Conservation (phyloP, 164 flowering plant genomes). For the Vitis rupestris region DNA sequence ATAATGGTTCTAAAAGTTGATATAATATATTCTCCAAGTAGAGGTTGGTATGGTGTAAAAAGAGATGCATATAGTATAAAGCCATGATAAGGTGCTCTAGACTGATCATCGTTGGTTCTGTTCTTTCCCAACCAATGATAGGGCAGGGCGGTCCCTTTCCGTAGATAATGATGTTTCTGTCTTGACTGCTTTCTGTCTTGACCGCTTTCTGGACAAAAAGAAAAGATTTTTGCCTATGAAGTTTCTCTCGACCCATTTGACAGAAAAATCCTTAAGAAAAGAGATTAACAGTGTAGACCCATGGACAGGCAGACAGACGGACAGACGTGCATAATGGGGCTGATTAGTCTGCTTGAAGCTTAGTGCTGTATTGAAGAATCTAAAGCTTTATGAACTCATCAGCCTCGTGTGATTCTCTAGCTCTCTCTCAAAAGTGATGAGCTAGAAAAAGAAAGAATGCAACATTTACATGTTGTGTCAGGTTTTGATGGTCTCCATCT, state of each 20-base stretch:
- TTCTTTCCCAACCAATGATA: constrained; percentile 23
- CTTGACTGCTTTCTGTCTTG: constrained; percentile 23
- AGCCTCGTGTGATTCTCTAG: constrained; percentile 4
- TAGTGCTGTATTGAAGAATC: not conserved
- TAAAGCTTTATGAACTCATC: constrained; percentile 9
- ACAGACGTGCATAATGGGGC: too few species aligned
- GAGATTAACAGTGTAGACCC: too few species aligned
- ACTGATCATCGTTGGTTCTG: constrained; percentile 19
- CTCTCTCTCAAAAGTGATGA: constrained; percentile 8
- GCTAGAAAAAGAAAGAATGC: not conserved
- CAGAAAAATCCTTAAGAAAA: too few species aligned
- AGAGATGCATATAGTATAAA: constrained; percentile 22
- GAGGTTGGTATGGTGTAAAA: constrained; percentile 9
- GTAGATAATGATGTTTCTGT: constrained; percentile 10
- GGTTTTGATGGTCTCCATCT: constrained; percentile 15
- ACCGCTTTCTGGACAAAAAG: constrained; percentile 12
- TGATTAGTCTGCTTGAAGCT: constrained; percentile 18
- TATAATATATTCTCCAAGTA: constrained; percentile 15
- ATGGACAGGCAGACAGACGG: too few species aligned
- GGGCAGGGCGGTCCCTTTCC: constrained; percentile 9
- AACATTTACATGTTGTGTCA: constrained; percentile 1
- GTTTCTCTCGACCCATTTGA: not conserved
- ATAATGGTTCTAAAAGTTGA: constrained; percentile 12
- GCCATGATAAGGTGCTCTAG: constrained; percentile 25
- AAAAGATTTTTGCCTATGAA: not conserved